Evolutionary conservation across 345 rosid genomes (phyloP).

Genomic region (Triadica sebifera): DNA sequence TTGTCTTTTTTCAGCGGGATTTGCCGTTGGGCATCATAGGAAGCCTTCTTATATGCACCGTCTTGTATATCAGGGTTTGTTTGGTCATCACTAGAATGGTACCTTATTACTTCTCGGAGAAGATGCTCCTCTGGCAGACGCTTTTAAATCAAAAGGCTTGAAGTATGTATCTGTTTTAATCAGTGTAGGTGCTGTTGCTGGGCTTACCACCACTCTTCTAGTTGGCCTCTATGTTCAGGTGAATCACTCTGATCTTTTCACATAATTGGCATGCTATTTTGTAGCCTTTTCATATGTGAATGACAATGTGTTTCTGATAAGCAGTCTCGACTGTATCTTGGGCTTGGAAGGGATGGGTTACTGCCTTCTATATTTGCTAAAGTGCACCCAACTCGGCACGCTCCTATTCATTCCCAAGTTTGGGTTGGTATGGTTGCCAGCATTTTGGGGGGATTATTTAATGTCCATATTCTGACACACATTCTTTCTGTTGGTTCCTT

Average conservation of each 20-base stretch:
- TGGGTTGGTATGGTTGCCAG: slow-evolving; percentile 92
- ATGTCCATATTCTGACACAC: slow-evolving; percentile 76
- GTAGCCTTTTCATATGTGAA: slow-evolving; percentile 8
- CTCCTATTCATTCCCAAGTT: slow-evolving; percentile 89
- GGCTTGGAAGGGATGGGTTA: slow-evolving; percentile 93
- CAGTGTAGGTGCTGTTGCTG: slow-evolving; percentile 93
- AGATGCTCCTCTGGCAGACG: slow-evolving; percentile 89
- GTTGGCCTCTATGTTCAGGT: slow-evolving; percentile 94
- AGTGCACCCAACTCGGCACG: slow-evolving; percentile 72
- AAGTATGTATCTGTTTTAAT: slow-evolving; percentile 73
- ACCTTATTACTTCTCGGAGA: slow-evolving; percentile 69
- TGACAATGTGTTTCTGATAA: slow-evolving; percentile 29
- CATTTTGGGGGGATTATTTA: slow-evolving; percentile 74
- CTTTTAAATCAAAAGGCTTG: slow-evolving; percentile 81
- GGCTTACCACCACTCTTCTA: slow-evolving; percentile 88
- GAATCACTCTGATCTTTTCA: slow-evolving; percentile 10
- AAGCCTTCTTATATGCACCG: slow-evolving; percentile 75
- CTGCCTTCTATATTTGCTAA: slow-evolving; percentile 84
- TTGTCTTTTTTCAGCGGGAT: slow-evolving; percentile 56
- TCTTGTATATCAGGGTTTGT: slow-evolving; percentile 76
- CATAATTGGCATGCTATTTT: slow-evolving; percentile 10
- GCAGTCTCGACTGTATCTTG: slow-evolving; percentile 92
- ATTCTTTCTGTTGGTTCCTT: slow-evolving; percentile 93
- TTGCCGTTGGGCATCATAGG: slow-evolving; percentile 86
- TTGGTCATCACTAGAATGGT: slow-evolving; percentile 94